These are phyloP conservation scores for Phytophthora macrochlamydospora DNA, from an alignment of 352 stramenopile genomes.

Conservation along the genomic window DNA sequence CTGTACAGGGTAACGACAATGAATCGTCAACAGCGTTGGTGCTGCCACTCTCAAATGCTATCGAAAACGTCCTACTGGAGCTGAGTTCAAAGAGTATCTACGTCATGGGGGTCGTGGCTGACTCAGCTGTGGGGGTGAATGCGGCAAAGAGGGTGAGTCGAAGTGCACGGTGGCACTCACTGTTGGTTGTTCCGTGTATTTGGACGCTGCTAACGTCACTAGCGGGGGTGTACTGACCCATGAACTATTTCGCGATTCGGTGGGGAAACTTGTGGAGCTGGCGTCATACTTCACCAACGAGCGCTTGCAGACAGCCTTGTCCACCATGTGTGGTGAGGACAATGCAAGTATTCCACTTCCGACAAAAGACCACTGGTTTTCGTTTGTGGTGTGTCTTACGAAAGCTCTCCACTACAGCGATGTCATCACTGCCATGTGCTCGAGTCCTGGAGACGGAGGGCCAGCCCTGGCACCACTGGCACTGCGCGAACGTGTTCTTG, in stretches of 20 bases:
- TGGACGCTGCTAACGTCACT: constrained; percentile 58
- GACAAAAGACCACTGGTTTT: constrained; percentile 65
- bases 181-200: constrained; percentile 78
- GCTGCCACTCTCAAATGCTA: constrained; percentile 36
- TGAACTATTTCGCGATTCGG: constrained; percentile 41
- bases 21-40: constrained; percentile 22
- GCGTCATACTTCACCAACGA: constrained; percentile 64
- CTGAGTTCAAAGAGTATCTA: constrained; percentile 62
- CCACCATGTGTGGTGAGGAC: constrained; percentile 44
- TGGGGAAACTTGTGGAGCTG: constrained; percentile 72
- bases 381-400: constrained; percentile 64
- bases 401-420: constrained; percentile 55
- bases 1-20: constrained; percentile 7
- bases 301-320: constrained; percentile 43
- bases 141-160: constrained; percentile 58
- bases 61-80: constrained; percentile 62
- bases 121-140: constrained; percentile 63
- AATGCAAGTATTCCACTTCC: constrained; percentile 54
- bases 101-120: constrained; percentile 78
- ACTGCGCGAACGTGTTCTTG: constrained; percentile 64
- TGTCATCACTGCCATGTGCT: constrained; percentile 59
- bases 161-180: constrained; percentile 36
- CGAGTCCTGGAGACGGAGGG: constrained; percentile 25
- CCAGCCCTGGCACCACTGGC: constrained; percentile 33
- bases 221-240: constrained; percentile 66